These are phyloP conservation scores for Neurospora tetraspora DNA, from an alignment of 495 filamentous ascomycete species.

Conservation along the genomic window DNA sequence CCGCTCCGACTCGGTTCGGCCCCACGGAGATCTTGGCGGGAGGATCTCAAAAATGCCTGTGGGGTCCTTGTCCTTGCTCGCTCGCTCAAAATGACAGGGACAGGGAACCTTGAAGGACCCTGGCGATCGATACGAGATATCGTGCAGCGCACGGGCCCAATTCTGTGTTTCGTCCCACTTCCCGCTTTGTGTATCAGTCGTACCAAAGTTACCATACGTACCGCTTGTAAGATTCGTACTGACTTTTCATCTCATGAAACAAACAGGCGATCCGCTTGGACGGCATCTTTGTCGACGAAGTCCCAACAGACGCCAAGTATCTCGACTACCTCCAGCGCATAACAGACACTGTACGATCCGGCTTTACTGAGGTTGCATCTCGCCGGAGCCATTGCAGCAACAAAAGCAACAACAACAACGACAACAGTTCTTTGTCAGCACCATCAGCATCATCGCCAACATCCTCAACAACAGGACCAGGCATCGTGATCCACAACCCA, in stretches of 20 bases:
- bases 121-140: neutral
- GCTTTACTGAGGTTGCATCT: neutral
- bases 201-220: slow-evolving; percentile 1
- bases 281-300: slow-evolving; percentile 18
- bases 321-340: slow-evolving; percentile 9
- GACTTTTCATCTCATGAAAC: neutral
- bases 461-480: neutral
- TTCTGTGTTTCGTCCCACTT: neutral
- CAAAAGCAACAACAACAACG: neutral
- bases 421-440: neutral
- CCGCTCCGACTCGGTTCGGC: neutral
- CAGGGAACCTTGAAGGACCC: neutral
- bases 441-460: neutral
- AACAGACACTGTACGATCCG: neutral
- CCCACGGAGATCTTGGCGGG: neutral
- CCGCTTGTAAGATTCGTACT: neutral
- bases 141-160: neutral
- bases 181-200: slow-evolving; percentile 3
- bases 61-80: neutral
- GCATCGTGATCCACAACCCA: slow-evolving; percentile 17
- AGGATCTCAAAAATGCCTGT: neutral
- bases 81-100: neutral
- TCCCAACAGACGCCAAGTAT: slow-evolving; percentile 1
- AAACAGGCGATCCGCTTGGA: slow-evolving; percentile 1
- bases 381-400: neutral